Evolutionary conservation across 441 rosid species (phyloP), one percentile per base, ranked within the genome.

Genomic region (Mallotus repandus): DNA sequence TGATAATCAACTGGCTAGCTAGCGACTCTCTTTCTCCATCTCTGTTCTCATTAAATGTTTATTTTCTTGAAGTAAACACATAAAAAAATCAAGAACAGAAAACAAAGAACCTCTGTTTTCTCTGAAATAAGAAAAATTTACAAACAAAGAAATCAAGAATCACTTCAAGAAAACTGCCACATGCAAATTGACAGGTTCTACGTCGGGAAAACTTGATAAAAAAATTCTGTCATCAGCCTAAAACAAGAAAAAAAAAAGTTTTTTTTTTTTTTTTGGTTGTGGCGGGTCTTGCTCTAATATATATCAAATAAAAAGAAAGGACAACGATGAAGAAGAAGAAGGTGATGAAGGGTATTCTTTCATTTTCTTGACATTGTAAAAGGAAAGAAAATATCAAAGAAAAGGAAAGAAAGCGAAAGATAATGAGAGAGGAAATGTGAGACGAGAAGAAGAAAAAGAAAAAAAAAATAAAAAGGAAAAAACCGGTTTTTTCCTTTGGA

Each of bases 401-500:
- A 2, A 45, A 9, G 45, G 52, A 8, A n/a, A 62, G 25, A 41
- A 43, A 14, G 57, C 29, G 29, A 25, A 25, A 25, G 29, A 25
- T 0, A 25, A 2, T 25, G 29, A 25, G 29, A 25, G 29, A 25
- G 29, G 29, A 25, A 25, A 25, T 25, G 29, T 25, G 48, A 32
- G 54, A 60, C n/a, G n/a, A 13, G 64, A 46, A 5, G 48, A 15
- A 1, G 52, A 22, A 22, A 18, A 58, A 9, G 41, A 0, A 21
- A 18, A 6, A 21, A 38, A 71, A 49, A 43, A 66, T 46, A 19
- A 22, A 74, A 66, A 19, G 56, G 55, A 62, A 15, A 45, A 48
- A 54, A 63, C 72, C 79, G 46, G 82, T 73, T 83, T 82, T 73
- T 82, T 70, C 80, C 43, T 89, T 69, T 82, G 78, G 84, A 74